Evolutionary conservation across 768 basidiomycete genomes (phyloP).

Genomic region (Rhodotorula graminis): DNA sequence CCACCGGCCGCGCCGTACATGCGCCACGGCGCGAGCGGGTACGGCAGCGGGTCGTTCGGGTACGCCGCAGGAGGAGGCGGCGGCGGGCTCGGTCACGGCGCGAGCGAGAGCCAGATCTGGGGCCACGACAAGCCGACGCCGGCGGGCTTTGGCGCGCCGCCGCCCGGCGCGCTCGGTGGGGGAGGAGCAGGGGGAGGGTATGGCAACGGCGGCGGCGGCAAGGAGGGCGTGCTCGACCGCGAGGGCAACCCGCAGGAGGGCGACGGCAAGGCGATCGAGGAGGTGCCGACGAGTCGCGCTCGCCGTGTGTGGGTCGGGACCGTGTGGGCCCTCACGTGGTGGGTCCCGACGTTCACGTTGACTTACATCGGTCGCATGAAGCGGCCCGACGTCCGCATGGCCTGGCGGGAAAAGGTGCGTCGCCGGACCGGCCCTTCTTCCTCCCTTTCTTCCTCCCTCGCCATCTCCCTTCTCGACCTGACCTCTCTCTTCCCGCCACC

Average conservation of each 20-base stretch:
- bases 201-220: background rate
- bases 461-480: background rate
- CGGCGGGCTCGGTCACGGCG: background rate
- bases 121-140: slow-evolving; percentile 25
- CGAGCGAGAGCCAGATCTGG: slow-evolving; percentile 32
- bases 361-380: slow-evolving; percentile 82
- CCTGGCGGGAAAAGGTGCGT: slow-evolving; percentile 95
- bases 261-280: slow-evolving; percentile 34
- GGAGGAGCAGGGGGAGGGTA: background rate
- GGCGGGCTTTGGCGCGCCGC: slow-evolving; percentile 5
- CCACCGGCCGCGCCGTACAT: slow-evolving; percentile 34
- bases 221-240: slow-evolving; percentile 25
- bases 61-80: background rate
- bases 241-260: slow-evolving; percentile 34
- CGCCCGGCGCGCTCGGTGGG: background rate
- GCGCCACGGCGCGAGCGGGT: slow-evolving; percentile 13
- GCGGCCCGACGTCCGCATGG: slow-evolving; percentile 84
- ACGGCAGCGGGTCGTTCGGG: background rate
- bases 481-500: background rate
- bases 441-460: background rate
- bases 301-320: slow-evolving; percentile 65
- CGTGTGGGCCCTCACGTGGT: slow-evolving; percentile 84
- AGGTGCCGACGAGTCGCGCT: slow-evolving; percentile 24
- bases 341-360: slow-evolving; percentile 74
- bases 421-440: slow-evolving; percentile 45